Evolutionary conservation across 768 basidiomycete genomes (phyloP).

Genomic region (Psilocybe tampanensis): DNA sequence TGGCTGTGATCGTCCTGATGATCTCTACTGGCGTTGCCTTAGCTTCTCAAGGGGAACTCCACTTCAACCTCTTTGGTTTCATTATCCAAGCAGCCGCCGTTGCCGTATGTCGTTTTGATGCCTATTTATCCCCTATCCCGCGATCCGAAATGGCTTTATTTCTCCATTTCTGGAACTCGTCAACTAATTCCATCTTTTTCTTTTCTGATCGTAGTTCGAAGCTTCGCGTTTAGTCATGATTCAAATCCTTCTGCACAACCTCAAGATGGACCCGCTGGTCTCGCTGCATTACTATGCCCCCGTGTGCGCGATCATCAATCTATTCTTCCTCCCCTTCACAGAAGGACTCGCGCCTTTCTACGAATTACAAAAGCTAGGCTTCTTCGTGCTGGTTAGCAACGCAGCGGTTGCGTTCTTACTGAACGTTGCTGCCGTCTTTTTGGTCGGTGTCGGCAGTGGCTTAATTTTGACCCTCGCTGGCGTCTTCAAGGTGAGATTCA

Average conservation of each 20-base stretch:
- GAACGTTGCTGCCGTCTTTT: conserved; percentile 93
- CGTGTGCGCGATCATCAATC: conserved; percentile 90
- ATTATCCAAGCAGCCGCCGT: conserved; percentile 87
- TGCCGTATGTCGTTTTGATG: conserved; percentile 49
- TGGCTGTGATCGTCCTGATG: conserved; percentile 84
- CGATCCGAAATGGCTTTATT: neutral
- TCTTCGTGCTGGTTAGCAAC: conserved; percentile 76
- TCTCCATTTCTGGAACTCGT: too few relatives aligned
- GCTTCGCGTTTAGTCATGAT: conserved; percentile 95
- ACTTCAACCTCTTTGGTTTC: conserved; percentile 88
- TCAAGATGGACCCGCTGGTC: conserved; percentile 97
- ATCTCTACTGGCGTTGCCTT: conserved; percentile 90
- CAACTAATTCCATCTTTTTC: neutral
- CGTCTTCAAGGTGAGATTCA: conserved; percentile 75
- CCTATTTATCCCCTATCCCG: neutral
- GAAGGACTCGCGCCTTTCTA: conserved; percentile 87
- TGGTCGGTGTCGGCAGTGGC: conserved; percentile 87
- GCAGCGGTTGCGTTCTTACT: conserved; percentile 86
- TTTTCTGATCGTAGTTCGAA: conserved; percentile 67
- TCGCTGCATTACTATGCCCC: conserved; percentile 97
- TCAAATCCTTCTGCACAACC: conserved; percentile 88
- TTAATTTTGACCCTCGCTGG: conserved; percentile 92
- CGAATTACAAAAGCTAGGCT: conserved; percentile 65
- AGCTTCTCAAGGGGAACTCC: conserved; percentile 86
- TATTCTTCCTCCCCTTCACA: conserved; percentile 84